phyloP scores from a whole-genome alignment of 179 eudicot genomes.

The Monotropa hypopitys region DNA sequence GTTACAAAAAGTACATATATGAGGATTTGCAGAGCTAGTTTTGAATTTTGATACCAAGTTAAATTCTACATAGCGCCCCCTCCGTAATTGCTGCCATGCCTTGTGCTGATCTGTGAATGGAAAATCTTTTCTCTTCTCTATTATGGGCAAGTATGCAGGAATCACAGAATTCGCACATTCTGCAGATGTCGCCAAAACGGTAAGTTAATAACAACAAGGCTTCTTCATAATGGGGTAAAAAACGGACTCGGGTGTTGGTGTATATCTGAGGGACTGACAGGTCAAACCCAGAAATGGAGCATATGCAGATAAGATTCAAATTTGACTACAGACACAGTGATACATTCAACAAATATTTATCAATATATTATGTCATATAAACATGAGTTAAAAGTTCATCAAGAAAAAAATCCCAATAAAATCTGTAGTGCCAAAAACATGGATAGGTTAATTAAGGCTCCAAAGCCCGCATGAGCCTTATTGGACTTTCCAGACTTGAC shows the following conservation, averaged over 20 bases:
- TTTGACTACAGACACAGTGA: background rate
- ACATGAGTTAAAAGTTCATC: background rate
- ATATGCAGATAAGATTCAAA: background rate
- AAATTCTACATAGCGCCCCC: constrained; percentile 92
- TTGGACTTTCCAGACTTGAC: background rate
- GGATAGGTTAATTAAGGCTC: background rate
- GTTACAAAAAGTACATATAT: background rate
- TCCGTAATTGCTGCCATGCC: constrained; percentile 89
- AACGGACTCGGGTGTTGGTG: background rate
- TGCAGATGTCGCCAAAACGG: constrained; percentile 17
- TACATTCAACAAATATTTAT: background rate
- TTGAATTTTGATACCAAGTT: constrained; percentile 44
- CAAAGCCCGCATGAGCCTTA: background rate
- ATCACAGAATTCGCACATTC: constrained; percentile 91
- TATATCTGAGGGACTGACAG: background rate
- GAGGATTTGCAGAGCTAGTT: background rate
- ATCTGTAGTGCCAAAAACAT: background rate
- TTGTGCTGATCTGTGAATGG: constrained; percentile 74
- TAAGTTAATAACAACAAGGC: background rate
- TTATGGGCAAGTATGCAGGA: constrained; percentile 79
- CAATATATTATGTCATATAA: background rate
- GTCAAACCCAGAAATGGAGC: background rate
- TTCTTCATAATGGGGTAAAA: background rate
- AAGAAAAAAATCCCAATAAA: background rate
- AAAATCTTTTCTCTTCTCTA: constrained; percentile 73